phyloP scores from a whole-genome alignment of 768 basidiomycete genomes.

The Fistulinella prunicolor region DNA sequence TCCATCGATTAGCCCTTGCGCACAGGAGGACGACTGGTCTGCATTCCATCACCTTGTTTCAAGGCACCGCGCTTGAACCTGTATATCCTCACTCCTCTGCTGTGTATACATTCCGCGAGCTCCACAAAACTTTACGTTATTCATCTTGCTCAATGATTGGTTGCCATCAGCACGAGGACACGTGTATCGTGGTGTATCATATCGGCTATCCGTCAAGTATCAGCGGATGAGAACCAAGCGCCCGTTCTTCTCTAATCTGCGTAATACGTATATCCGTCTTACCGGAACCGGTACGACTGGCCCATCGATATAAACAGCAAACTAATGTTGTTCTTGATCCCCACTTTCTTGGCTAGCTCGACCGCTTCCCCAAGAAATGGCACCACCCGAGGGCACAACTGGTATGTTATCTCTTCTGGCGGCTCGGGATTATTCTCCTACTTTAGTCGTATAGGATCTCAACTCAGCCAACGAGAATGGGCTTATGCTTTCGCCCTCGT shows the following conservation, averaged over 20 bases:
- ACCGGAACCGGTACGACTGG: conserved; percentile 1
- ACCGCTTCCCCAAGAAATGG: conserved; percentile 25
- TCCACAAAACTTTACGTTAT: no score
- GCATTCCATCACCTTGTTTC: no score
- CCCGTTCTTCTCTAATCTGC: neutral
- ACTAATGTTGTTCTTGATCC: conserved; percentile 1
- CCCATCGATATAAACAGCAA: conserved; percentile 13
- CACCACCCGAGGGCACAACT: conserved; percentile 40
- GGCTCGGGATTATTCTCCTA: neutral
- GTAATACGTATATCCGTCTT: conserved; percentile 2
- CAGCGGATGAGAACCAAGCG: neutral
- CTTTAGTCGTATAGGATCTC: conserved; percentile 25
- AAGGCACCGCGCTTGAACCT: no score
- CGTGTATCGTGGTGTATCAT: neutral
- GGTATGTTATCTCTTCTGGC: conserved; percentile 27
- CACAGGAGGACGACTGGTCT: no score
- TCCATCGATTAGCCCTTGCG: no score
- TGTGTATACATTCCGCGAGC: no score
- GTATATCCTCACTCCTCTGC: no score
- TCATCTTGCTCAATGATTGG: no score
- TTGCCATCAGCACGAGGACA: no score
- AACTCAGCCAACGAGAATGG: conserved; percentile 47
- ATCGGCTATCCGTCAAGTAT: neutral
- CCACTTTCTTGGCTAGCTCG: conserved; percentile 3
- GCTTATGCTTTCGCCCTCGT: conserved; percentile 63